Percentiles rank a stretch among this genome's conserved stretches.
These are phyloP conservation scores for Coemansia sp. DNA, from an alignment of 192 early-diverging fungal species.

Conservation along the genomic window DNA sequence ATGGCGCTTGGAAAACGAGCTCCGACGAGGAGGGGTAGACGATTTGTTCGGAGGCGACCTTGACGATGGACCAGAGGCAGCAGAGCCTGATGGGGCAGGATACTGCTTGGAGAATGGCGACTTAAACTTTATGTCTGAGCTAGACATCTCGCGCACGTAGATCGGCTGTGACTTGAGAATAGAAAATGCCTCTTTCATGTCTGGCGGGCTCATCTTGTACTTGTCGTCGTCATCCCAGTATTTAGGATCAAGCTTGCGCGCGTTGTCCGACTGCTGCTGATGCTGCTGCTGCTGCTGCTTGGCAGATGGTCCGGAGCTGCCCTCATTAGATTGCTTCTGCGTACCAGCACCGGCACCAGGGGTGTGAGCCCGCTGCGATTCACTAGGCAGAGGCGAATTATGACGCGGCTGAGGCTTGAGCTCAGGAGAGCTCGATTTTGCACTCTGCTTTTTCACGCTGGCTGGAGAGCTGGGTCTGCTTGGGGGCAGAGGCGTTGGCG, in stretches of 20 bases:
- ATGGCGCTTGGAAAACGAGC: constrained; percentile 35
- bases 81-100: neutral
- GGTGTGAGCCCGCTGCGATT: constrained; percentile 6
- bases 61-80: neutral
- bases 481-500: neutral
- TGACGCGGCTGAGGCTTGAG: neutral
- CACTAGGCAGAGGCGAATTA: neutral
- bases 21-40: neutral
- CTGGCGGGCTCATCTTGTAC: constrained; percentile 45
- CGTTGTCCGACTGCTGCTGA: neutral
- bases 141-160: constrained; percentile 47
- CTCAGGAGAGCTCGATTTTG: neutral
- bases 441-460: constrained; percentile 1
- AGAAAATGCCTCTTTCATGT: constrained; percentile 52
- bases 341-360: neutral
- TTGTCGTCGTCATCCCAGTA: constrained; percentile 53
- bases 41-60: neutral
- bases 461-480: neutral
- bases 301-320: neutral
- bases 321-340: neutral
- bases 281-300: constrained; percentile 11
- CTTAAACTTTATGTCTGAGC: constrained; percentile 43
- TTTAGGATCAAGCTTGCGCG: constrained; percentile 20
- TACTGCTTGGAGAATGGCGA: constrained; percentile 43
- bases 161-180: constrained; percentile 52